Conservation (phyloP, 2,329 filamentous ascomycete species). For the Scorias spongiosa region DNA sequence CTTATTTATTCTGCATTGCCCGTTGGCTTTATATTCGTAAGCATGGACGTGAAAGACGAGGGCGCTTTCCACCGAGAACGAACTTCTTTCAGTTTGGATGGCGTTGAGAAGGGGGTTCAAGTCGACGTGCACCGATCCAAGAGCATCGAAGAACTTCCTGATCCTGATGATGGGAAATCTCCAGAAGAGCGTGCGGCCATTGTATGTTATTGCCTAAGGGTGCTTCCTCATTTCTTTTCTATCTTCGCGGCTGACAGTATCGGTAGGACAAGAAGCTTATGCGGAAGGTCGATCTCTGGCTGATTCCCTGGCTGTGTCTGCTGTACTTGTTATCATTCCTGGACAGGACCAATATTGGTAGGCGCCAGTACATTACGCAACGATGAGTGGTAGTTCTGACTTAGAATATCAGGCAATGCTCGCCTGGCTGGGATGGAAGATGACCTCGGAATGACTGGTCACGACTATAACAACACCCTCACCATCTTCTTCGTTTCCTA, state of each 20-base stretch:
- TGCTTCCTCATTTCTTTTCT: too few relatives aligned
- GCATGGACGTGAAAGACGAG: not conserved
- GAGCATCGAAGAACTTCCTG: constrained; percentile 10
- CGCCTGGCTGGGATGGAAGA: constrained; percentile 41
- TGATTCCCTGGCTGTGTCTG: constrained; percentile 53
- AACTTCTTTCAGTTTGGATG: not conserved
- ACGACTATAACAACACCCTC: constrained; percentile 58
- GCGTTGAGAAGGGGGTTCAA: not conserved
- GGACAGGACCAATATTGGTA: constrained; percentile 59
- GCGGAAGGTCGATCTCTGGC: constrained; percentile 44
- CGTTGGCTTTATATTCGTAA: not conserved
- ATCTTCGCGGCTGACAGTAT: constrained; percentile 1
- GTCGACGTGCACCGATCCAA: not conserved
- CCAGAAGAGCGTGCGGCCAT: constrained; percentile 42
- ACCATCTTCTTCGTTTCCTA: constrained; percentile 85
- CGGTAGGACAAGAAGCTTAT: constrained; percentile 45
- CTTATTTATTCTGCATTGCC: too few relatives aligned
- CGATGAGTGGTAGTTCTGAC: not conserved
- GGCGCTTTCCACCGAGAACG: not conserved
- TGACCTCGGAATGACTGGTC: constrained; percentile 46
- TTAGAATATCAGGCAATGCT: constrained; percentile 48
- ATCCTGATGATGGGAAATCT: constrained; percentile 49
- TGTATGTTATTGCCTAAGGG: not conserved
- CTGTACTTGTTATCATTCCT: constrained; percentile 63
- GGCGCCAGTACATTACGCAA: constrained; percentile 5